Evolutionary conservation across 768 basidiomycete species (phyloP).

Genomic region (Artomyces pyxidatus): DNA sequence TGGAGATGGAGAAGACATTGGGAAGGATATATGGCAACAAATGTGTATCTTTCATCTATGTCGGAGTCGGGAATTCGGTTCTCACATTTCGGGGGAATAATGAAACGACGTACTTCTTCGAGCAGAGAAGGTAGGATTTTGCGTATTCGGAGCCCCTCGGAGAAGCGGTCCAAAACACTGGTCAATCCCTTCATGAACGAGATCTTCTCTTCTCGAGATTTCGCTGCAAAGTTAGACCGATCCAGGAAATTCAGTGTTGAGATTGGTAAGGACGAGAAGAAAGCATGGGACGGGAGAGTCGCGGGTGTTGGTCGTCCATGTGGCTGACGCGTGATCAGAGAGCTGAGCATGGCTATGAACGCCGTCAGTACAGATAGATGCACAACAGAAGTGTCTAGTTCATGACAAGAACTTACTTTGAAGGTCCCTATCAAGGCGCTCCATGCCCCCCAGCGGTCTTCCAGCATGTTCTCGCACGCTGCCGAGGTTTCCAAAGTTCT

Average conservation of each 20-base stretch:
- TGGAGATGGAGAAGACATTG: constrained; percentile 88
- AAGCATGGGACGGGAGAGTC: constrained; percentile 75
- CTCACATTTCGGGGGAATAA: no score
- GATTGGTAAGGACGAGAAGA: constrained; percentile 93
- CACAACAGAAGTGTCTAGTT: background rate
- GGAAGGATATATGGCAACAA: constrained; percentile 93
- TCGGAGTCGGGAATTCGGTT: no score
- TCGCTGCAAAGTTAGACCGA: constrained; percentile 89
- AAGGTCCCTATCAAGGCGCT: constrained; percentile 60
- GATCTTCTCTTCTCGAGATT: constrained; percentile 92
- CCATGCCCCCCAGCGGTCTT: constrained; percentile 53
- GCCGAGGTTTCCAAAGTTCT: constrained; percentile 69
- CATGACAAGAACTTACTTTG: constrained; percentile 42
- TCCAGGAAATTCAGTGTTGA: constrained; percentile 95
- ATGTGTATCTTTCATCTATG: constrained; percentile 94
- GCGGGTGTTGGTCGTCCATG: constrained; percentile 67
- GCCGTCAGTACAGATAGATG: background rate
- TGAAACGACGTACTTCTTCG: constrained; percentile 67
- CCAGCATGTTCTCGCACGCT: constrained; percentile 64
- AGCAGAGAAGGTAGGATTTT: constrained; percentile 90
- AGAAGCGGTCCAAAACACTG: constrained; percentile 74
- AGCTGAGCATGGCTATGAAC: constrained; percentile 60
- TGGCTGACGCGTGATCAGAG: constrained; percentile 75
- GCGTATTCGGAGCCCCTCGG: constrained; percentile 74
- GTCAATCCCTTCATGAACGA: constrained; percentile 91